Evolutionary conservation across 148 eudicot species (phyloP), one percentile per base, ranked within the genome.

Genomic region (Dianthus caryophyllus): DNA sequence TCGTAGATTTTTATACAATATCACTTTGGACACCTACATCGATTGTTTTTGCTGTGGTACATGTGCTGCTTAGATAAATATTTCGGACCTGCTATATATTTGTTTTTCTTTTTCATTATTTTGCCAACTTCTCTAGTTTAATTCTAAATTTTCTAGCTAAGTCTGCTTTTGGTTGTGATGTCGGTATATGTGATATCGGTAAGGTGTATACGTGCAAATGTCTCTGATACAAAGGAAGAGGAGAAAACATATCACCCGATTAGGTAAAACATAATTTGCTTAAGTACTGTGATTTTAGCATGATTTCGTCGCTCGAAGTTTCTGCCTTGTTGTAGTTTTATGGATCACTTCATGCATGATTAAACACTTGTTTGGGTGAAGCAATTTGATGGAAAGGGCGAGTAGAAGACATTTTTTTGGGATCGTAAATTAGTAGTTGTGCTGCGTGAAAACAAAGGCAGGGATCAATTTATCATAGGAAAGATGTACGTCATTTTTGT

Each of bases 221-320:
- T 68, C 4, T 65, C 38, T 20, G 16, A 49, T 53, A 52, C n/a
- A 29, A 25, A 56, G 33, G 36, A 60, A 59, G 67, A 61, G 77
- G 63, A n/a, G 55, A 61, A 48, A 49, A 26, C 18, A 36, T 50
- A 48, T 62, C 26, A 20, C 39, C 66, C 36, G 31, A 60, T 50
- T 14, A 29, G 50, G n/a, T 15, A 41, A n/a, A 29, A 8, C 43
- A 31, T 7, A 27, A 26, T 39, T 3, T n/a, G 12, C 17, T 20
- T 18, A 25, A 55, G n/a, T n/a, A 41, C 22, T 16, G 57, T 25
- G 26, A 48, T 46, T 48, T 16, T 13, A 20, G 21, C 1, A 16
- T 18, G 16, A 46, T 72, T 4, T 69, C 13, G 2, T 2, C 38
- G 7, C 3, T 33, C 4, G 4, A 33, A 33, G 38, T 33, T 33